Base-by-base conservation (phyloP, 2,329 filamentous ascomycete genomes). In the Xylariaceae sp. region DNA sequence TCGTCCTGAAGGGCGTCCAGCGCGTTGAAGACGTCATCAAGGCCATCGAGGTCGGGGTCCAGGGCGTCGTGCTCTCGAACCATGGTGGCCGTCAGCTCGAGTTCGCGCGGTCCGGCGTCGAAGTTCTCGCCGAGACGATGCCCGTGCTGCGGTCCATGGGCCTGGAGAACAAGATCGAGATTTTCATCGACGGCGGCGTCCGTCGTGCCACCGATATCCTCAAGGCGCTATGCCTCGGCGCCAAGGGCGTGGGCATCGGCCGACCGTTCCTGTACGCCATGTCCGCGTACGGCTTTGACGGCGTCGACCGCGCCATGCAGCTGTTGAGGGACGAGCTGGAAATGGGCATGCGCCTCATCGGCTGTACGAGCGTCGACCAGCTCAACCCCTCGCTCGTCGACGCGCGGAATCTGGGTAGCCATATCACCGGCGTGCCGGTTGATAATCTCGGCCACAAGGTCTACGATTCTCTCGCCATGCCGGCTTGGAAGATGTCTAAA, bases 301-400 rank as follows among this genome's bases (percentile, higher is more conserved):
- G 94, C 59, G 92, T 97, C 18, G 89, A 95, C 67, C 82, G 89
- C 32, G 94, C 94, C 30, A 96, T 97, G 87, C 87, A 91, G 72
- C 75, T 96, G 54, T 80, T 96, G 63, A 91, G 89, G 75, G 94
- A 97, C 67, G 94, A 99, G 79, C 89, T 99, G 83, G 91, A 95
- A 76, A 97, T 97, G 92, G 94, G 92, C 68, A 97, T 99, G 94
- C 84, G 94, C 6, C 76, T 99, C 59, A 90, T 99, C 63, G 94
- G 94, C 9, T 88, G 85, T 55, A 81, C 79, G 18, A 85, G 74
- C 56, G 71, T 99, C 30, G 83, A 84, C 34, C 85, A 99, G 63
- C 74, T 99, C 58, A 89, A 88, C 58, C 87, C 92, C 0, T 85
- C 84, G 22, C 74, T 99, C 70, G 71, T 99, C 18, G 94, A 99